Conservation (phyloP, 2,329 filamentous ascomycete genomes). For the Ascochyta lentis region DNA sequence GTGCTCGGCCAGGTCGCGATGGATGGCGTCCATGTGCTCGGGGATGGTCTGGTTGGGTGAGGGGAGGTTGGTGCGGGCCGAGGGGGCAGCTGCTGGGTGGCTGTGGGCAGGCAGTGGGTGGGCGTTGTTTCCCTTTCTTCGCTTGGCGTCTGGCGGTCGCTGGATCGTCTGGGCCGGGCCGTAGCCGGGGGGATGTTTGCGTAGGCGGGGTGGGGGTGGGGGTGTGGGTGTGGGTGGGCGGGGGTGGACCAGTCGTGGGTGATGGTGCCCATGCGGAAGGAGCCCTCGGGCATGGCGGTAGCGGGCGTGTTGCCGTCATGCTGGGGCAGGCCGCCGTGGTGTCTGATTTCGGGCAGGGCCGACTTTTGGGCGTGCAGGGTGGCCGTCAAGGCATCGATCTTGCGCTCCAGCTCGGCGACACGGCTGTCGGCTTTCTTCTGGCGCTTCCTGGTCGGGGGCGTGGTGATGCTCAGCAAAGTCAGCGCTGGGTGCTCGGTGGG, state of each 20-base stretch:
- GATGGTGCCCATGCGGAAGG: constrained; percentile 35
- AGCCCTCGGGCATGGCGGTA: constrained; percentile 29
- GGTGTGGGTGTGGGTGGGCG: constrained; percentile 14
- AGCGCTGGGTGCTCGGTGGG: neutral
- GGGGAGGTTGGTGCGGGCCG: neutral
- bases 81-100: constrained; percentile 33
- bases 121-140: constrained; percentile 38
- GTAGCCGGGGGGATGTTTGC: constrained; percentile 43
- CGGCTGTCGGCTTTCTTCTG: constrained; percentile 92
- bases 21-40: constrained; percentile 48
- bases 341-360: constrained; percentile 26
- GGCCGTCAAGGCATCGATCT: constrained; percentile 87
- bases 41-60: constrained; percentile 39
- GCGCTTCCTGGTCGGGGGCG: constrained; percentile 75
- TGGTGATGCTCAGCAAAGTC: constrained; percentile 51
- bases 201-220: constrained; percentile 24
- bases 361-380: constrained; percentile 68
- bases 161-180: constrained; percentile 40
- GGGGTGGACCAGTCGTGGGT: constrained; percentile 41
- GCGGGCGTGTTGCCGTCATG: constrained; percentile 21
- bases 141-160: constrained; percentile 41
- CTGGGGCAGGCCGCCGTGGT: constrained; percentile 33
- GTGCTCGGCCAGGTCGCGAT: constrained; percentile 45
- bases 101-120: no score
- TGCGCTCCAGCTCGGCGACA: constrained; percentile 89